A percentile compares a stretch with the other conserved stretches of the same genome.
phyloP scores from a whole-genome alignment of 1,139 yeast genomes.

The Pichia sp. region DNA sequence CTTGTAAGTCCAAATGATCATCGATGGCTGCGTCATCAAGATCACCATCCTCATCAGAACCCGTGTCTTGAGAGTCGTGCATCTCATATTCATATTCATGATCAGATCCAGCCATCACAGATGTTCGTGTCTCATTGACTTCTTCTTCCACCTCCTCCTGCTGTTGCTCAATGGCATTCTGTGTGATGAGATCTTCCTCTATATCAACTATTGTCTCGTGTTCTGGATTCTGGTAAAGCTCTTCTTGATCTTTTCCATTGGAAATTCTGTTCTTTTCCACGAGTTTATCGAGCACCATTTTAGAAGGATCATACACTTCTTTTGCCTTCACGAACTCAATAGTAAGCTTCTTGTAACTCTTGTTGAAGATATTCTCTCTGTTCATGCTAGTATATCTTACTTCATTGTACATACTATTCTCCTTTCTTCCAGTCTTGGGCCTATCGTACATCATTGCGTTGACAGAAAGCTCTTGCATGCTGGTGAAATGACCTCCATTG shows the following conservation, averaged over 20 bases:
- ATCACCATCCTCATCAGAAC: background rate
- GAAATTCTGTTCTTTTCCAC: constrained; percentile 1
- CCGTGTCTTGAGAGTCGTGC: background rate
- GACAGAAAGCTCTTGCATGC: constrained; percentile 27
- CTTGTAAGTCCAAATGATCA: no score
- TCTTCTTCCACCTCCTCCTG: constrained; percentile 14
- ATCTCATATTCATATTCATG: no score
- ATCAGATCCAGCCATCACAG: no score
- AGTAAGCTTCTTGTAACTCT: constrained; percentile 49
- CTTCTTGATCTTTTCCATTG: background rate
- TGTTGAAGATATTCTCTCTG: constrained; percentile 36
- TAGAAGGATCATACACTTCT: constrained; percentile 62
- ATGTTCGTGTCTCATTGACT: constrained; percentile 7
- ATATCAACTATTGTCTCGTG: constrained; percentile 15
- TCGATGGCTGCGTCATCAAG: background rate
- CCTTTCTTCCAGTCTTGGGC: constrained; percentile 24
- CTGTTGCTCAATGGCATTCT: constrained; percentile 7
- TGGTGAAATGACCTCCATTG: constrained; percentile 11
- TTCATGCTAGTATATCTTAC: constrained; percentile 39
- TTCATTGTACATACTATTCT: constrained; percentile 32
- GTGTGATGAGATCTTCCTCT: constrained; percentile 5
- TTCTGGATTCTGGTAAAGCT: constrained; percentile 4
- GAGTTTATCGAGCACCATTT: constrained; percentile 33
- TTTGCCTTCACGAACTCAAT: constrained; percentile 62
- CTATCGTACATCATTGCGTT: constrained; percentile 11